These are phyloP conservation scores for Trichomonas vaginalis DNA, from an alignment of 208 protist species.

Conservation along the genomic window DNA sequence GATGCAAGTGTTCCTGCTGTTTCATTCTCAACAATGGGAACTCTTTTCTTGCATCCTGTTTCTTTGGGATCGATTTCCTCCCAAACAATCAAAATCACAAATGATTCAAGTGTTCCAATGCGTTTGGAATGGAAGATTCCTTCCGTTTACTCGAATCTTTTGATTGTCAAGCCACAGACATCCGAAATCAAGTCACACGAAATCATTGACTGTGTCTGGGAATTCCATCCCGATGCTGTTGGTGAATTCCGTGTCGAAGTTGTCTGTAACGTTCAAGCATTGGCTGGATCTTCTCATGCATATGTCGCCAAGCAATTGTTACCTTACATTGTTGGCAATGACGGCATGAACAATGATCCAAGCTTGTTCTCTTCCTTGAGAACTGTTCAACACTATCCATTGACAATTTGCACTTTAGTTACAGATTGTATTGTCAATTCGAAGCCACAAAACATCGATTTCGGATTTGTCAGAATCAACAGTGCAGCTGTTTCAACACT, in stretches of 20 bases:
- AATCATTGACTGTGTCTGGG: not conserved
- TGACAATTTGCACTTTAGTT: not conserved
- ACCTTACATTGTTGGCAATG: not conserved
- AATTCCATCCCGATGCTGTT: not conserved
- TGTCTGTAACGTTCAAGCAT: constrained; percentile 3
- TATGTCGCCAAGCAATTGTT: not conserved
- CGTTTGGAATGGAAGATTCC: not conserved
- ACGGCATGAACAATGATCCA: not conserved
- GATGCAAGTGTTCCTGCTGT: not conserved
- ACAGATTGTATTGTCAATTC: not conserved
- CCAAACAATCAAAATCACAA: not conserved
- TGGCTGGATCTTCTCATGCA: not conserved
- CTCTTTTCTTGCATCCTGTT: not conserved
- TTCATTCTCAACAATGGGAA: not conserved
- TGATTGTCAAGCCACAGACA: not conserved
- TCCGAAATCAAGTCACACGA: not conserved
- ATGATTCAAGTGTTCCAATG: not conserved
- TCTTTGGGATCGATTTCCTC: not conserved
- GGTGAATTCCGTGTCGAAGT: not conserved
- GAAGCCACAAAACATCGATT: not conserved
- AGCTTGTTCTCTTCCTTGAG: not conserved
- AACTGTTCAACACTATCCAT: constrained; percentile 12
- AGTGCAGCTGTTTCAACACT: not conserved
- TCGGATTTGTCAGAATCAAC: not conserved
- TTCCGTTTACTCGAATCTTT: not conserved